Evolutionary conservation across 768 basidiomycete genomes (phyloP).

Genomic region (Psilocybe tampanensis): DNA sequence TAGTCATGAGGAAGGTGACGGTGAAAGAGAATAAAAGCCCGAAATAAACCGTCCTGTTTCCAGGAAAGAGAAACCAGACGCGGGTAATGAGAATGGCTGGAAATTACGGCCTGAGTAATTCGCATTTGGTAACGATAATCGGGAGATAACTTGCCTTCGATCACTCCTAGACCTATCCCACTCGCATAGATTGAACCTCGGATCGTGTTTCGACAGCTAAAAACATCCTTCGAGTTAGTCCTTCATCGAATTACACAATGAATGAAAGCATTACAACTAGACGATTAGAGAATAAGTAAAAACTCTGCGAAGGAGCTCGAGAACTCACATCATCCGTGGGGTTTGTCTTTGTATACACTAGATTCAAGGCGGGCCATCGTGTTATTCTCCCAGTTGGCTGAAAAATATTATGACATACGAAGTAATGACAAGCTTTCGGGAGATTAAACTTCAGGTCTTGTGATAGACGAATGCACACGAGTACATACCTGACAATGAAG

Average conservation of each 20-base stretch:
- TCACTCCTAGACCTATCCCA: slow-evolving; percentile 9
- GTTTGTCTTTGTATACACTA: neutral
- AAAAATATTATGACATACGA: neutral
- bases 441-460: neutral
- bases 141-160: slow-evolving; percentile 7
- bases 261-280: neutral
- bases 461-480: neutral
- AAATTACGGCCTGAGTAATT: neutral
- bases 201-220: slow-evolving; percentile 12
- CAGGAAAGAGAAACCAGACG: slow-evolving; percentile 44
- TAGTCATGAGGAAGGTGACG: slow-evolving; percentile 28
- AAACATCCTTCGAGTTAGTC: neutral
- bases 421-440: neutral
- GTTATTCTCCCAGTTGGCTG: neutral
- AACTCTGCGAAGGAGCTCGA: neutral
- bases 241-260: neutral
- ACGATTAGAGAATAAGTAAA: neutral
- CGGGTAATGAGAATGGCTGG: slow-evolving; percentile 41
- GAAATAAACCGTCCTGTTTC: slow-evolving; percentile 26
- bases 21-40: slow-evolving; percentile 31
- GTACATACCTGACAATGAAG: slow-evolving; percentile 11
- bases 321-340: neutral
- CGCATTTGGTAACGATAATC: neutral
- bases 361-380: neutral
- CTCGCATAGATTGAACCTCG: slow-evolving; percentile 1